A percentile compares a stretch with the other conserved stretches of the same genome.
Evolutionary conservation across 352 stramenopile species (phyloP).

Genomic region (Globisporangium spinosum): DNA sequence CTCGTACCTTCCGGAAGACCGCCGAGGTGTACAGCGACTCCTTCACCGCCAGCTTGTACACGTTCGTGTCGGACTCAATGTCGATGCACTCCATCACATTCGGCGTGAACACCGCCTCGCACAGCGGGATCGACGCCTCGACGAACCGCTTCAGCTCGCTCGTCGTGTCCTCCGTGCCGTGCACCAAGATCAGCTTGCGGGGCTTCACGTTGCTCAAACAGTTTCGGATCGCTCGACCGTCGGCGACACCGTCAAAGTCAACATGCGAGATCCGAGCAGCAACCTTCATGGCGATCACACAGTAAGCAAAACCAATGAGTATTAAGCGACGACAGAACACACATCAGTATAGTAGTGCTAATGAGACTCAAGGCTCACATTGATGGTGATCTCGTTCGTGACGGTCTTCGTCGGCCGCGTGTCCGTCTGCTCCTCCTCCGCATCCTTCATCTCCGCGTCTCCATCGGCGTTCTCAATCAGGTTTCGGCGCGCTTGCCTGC

Average conservation of each 20-base stretch:
- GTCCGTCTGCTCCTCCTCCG: slow-evolving; percentile 55
- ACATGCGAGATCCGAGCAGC: slow-evolving; percentile 74
- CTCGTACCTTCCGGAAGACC: slow-evolving; percentile 59
- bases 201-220: slow-evolving; percentile 88
- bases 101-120: slow-evolving; percentile 84
- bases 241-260: slow-evolving; percentile 82
- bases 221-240: slow-evolving; percentile 84
- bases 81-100: slow-evolving; percentile 88
- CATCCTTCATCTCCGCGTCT: slow-evolving; percentile 71
- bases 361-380: slow-evolving; percentile 25
- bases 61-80: slow-evolving; percentile 88
- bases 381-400: slow-evolving; percentile 60
- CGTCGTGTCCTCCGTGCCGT: slow-evolving; percentile 80
- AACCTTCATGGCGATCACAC: slow-evolving; percentile 30
- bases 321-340: background rate
- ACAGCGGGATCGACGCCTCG: slow-evolving; percentile 75
- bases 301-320: background rate
- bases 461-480: slow-evolving; percentile 54
- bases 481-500: slow-evolving; percentile 58
- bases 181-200: slow-evolving; percentile 85
- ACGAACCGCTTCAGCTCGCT: slow-evolving; percentile 82
- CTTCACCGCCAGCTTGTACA: slow-evolving; percentile 87
- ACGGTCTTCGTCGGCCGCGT: slow-evolving; percentile 81
- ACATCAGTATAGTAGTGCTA: background rate
- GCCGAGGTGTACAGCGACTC: slow-evolving; percentile 83